A percentile compares a stretch with the other conserved stretches of the same genome.
Evolutionary conservation across 371 early-diverging fungal species (phyloP).

Genomic region (Apophysomyces ossiformis): DNA sequence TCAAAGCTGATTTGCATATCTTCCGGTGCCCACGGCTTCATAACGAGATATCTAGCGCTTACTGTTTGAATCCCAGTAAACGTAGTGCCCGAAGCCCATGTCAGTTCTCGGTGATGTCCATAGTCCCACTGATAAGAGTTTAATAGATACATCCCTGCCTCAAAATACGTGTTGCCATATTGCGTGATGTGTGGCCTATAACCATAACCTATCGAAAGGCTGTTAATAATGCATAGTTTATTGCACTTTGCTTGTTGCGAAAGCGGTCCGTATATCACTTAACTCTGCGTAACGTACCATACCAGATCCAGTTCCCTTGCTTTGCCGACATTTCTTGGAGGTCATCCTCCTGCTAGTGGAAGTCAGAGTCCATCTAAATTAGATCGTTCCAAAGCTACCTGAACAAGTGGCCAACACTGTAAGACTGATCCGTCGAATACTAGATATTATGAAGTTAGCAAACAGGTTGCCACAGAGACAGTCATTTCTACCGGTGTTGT

Average conservation of each 20-base stretch:
- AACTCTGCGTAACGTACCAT: too few relatives aligned
- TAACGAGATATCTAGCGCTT: not conserved
- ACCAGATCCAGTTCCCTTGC: not conserved
- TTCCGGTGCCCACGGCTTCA: slow-evolving; percentile 12
- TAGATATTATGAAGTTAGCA: not conserved
- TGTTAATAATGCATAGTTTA: too few relatives aligned
- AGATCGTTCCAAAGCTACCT: not conserved
- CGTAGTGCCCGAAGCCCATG: not conserved
- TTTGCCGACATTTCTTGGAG: not conserved
- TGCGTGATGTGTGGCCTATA: too few relatives aligned
- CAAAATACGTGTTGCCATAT: too few relatives aligned
- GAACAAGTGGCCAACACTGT: not conserved
- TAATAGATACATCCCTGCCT: not conserved
- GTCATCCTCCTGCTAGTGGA: not conserved
- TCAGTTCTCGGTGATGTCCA: not conserved
- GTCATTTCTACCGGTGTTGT: not conserved
- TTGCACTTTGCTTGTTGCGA: too few relatives aligned
- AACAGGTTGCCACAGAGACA: not conserved
- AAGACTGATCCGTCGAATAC: not conserved
- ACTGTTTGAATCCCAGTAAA: not conserved
- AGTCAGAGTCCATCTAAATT: not conserved
- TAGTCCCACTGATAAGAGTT: not conserved
- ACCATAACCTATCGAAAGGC: too few relatives aligned
- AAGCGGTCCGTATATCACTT: too few relatives aligned
- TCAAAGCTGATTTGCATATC: slow-evolving; percentile 4